A percentile compares a stretch with the other conserved stretches of the same genome.
phyloP scores from a whole-genome alignment of 2,329 filamentous ascomycete species.

The Paracorniculantispora psalliotae region DNA sequence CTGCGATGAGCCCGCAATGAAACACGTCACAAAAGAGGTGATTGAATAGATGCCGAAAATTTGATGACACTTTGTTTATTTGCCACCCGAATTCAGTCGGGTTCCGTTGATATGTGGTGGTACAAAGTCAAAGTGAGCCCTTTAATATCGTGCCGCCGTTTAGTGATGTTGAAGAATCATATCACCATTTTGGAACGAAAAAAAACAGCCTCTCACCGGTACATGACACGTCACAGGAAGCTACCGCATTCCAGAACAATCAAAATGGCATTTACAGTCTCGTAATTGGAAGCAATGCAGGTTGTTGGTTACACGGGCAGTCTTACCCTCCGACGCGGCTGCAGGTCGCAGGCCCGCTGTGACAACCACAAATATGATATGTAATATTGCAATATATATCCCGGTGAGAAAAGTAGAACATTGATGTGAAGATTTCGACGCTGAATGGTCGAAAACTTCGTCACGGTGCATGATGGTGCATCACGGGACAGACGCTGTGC shows the following conservation, averaged over 20 bases:
- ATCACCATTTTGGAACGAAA: neutral
- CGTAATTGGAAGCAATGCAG: neutral
- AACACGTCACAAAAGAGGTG: neutral
- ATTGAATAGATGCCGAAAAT: too few species aligned
- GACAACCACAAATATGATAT: neutral
- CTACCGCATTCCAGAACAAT: neutral
- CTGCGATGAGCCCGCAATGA: neutral
- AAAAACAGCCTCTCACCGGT: neutral
- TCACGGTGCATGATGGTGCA: too few species aligned
- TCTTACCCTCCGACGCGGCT: slow-evolving; percentile 2
- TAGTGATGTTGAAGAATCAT: neutral
- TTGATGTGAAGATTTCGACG: neutral
- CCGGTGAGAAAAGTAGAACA: neutral
- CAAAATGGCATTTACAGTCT: neutral
- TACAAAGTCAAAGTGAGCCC: neutral
- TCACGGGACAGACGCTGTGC: neutral
- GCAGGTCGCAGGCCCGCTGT: neutral
- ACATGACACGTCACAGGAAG: neutral
- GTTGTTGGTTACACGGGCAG: slow-evolving; percentile 3
- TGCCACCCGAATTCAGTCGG: neutral
- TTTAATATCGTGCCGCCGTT: neutral
- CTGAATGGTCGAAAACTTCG: neutral
- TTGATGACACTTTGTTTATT: neutral
- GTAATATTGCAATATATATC: neutral
- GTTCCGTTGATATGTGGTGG: neutral